Evolutionary conservation across 768 basidiomycete species (phyloP).

Genomic region (Auricularia auricula-judae): DNA sequence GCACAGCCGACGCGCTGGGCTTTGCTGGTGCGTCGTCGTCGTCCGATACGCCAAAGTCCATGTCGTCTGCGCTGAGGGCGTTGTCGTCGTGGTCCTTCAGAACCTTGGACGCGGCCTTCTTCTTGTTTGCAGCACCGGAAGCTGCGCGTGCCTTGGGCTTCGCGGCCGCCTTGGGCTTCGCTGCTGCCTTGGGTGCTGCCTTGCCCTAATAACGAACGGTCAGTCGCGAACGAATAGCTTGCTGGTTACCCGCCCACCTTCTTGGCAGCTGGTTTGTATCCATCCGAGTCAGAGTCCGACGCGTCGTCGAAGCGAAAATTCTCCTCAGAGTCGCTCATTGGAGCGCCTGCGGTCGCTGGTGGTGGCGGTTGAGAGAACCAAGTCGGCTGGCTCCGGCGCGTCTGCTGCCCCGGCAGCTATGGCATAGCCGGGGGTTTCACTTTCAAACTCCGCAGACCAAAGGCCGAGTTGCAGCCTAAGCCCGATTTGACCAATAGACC

Average conservation of each 20-base stretch:
- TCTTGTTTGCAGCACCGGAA: constrained; percentile 20
- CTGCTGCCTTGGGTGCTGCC: constrained; percentile 35
- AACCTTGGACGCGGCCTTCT: constrained; percentile 46
- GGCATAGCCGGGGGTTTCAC: too few relatives aligned
- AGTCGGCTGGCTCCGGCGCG: neutral
- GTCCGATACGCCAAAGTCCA: constrained; percentile 30
- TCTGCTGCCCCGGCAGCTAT: neutral
- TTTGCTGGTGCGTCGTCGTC: constrained; percentile 23
- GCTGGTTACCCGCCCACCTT: constrained; percentile 8
- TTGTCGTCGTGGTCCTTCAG: constrained; percentile 56
- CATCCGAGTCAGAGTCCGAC: constrained; percentile 45
- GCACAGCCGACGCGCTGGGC: constrained; percentile 13
- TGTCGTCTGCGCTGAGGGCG: constrained; percentile 32
- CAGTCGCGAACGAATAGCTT: neutral
- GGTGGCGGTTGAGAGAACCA: neutral
- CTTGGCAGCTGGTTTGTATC: constrained; percentile 42
- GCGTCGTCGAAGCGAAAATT: constrained; percentile 49
- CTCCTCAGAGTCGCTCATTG: constrained; percentile 52
- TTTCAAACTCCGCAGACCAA: too few relatives aligned
- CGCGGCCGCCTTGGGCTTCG: constrained; percentile 32
- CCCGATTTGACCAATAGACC: too few relatives aligned
- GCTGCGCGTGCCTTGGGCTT: constrained; percentile 35
- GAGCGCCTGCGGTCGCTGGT: too few relatives aligned
- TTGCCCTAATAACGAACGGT: constrained; percentile 13
- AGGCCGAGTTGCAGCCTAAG: too few relatives aligned